A percentile compares a stretch with the other conserved stretches of the same genome.
Conservation (phyloP, 202 grass and related monocot species). For the Zizania palustris region DNA sequence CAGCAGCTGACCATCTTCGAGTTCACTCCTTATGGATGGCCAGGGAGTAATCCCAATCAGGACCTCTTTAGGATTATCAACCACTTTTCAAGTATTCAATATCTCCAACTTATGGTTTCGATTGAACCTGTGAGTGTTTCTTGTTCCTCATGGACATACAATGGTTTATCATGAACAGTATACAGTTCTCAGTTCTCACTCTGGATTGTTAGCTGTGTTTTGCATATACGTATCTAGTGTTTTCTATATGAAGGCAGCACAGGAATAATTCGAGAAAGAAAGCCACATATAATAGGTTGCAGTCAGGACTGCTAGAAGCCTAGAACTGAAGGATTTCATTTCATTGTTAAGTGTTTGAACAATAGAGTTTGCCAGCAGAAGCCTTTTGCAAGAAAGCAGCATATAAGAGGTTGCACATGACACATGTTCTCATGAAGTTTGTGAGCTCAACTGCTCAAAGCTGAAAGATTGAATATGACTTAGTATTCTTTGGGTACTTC, state of each 20-base stretch:
- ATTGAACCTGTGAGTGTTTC: not conserved
- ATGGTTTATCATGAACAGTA: not conserved
- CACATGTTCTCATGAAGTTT: too few relatives aligned
- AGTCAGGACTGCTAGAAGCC: not conserved
- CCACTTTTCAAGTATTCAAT: not conserved
- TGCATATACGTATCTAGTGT: not conserved
- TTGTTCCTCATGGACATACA: not conserved
- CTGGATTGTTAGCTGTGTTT: not conserved
- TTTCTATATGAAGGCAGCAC: too few relatives aligned
- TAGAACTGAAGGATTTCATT: not conserved
- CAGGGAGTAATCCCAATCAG: not conserved
- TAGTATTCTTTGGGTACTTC: too few relatives aligned
- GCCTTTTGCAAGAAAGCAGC: too few relatives aligned
- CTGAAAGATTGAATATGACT: too few relatives aligned
- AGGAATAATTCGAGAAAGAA: not conserved
- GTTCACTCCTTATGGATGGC: not conserved
- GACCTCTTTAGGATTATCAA: not conserved
- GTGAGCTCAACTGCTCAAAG: too few relatives aligned
- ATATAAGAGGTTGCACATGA: too few relatives aligned
- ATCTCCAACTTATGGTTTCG: not conserved
- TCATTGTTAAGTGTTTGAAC: not conserved
- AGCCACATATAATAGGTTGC: not conserved
- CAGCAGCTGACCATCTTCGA: fast-evolving
- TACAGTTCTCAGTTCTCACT: not conserved
- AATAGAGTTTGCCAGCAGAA: not conserved